phyloP scores from a whole-genome alignment of 176 grass and related monocot genomes.

The Raddia guianensis region DNA sequence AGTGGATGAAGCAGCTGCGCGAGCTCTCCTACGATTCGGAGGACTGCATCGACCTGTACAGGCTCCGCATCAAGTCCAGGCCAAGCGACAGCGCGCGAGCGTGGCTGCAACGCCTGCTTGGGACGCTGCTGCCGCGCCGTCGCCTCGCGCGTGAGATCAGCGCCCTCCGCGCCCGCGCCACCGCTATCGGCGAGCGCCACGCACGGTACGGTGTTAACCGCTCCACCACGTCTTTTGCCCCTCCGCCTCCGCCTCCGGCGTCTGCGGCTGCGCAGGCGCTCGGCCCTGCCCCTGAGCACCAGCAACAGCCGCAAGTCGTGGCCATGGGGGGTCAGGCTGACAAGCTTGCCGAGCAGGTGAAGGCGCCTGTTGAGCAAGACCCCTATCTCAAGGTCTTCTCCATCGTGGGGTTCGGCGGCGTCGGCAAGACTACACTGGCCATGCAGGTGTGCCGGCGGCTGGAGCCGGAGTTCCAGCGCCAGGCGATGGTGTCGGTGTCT shows the following conservation, averaged over 20 bases:
- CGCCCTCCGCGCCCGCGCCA: neutral
- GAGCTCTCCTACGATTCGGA: constrained; percentile 8
- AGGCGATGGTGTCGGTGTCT: neutral
- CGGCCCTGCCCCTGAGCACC: neutral
- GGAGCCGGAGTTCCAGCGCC: neutral
- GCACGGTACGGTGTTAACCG: neutral
- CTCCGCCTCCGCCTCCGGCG: too few species aligned
- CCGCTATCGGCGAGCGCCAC: neutral
- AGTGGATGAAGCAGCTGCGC: constrained; percentile 15
- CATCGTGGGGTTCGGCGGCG: constrained; percentile 11
- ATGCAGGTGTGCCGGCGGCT: neutral
- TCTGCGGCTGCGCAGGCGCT: too few species aligned
- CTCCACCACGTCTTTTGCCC: neutral
- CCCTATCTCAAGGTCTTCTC: neutral
- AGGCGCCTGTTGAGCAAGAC: neutral
- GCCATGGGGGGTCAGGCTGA: neutral
- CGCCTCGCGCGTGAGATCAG: neutral
- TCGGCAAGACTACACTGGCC: constrained; percentile 1
- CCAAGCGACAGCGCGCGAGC: too few species aligned
- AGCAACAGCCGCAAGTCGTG: too few species aligned
- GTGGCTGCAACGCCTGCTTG: too few species aligned
- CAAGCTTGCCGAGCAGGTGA: neutral
- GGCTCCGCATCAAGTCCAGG: neutral
- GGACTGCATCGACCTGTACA: constrained; percentile 5
- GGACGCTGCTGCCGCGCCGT: neutral